Evolutionary conservation across 768 basidiomycete species (phyloP).

Genomic region (Psilocybe cyanescens): DNA sequence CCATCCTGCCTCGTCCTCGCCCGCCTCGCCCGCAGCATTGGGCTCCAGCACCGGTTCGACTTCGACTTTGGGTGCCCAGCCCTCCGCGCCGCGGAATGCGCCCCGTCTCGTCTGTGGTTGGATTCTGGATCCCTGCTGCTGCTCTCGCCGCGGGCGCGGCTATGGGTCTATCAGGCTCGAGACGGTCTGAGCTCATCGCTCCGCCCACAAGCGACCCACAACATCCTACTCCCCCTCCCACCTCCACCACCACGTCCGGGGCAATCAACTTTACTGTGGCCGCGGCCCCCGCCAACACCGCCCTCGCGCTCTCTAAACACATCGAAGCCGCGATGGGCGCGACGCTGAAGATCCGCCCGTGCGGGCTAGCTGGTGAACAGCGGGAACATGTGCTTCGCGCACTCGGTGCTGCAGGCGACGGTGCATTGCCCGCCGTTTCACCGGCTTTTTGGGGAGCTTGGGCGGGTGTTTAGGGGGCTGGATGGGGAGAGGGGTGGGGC

Average conservation of each 20-base stretch:
- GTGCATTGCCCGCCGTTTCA: slow-evolving; percentile 90
- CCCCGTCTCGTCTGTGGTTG: slow-evolving; percentile 75
- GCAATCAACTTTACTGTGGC: slow-evolving; percentile 8
- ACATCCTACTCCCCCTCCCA: slow-evolving; percentile 11
- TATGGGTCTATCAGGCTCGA: slow-evolving; percentile 30
- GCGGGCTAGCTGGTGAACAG: slow-evolving; percentile 91
- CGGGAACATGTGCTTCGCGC: slow-evolving; percentile 98
- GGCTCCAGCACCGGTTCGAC: slow-evolving; percentile 35
- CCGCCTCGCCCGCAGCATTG: slow-evolving; percentile 77
- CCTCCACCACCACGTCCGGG: background rate
- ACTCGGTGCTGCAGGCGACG: slow-evolving; percentile 88
- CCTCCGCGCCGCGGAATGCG: slow-evolving; percentile 38
- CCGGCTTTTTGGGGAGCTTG: slow-evolving; percentile 74
- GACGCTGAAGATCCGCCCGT: slow-evolving; percentile 49
- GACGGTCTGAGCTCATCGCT: slow-evolving; percentile 54
- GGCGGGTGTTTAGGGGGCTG: slow-evolving; percentile 30
- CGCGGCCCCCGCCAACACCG: slow-evolving; percentile 21
- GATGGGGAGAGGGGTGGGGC: background rate
- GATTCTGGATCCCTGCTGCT: slow-evolving; percentile 71
- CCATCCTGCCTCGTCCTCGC: slow-evolving; percentile 29
- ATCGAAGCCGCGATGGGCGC: background rate
- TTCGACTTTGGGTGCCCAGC: slow-evolving; percentile 17
- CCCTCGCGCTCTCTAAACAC: background rate
- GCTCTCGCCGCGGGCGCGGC: slow-evolving; percentile 14
- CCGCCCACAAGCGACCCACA: slow-evolving; percentile 51